Percentiles rank a stretch among this genome's conserved stretches.
These are phyloP conservation scores for Stephanocyclus meneghinianus DNA, from an alignment of 352 stramenopile species.

Conservation along the genomic window DNA sequence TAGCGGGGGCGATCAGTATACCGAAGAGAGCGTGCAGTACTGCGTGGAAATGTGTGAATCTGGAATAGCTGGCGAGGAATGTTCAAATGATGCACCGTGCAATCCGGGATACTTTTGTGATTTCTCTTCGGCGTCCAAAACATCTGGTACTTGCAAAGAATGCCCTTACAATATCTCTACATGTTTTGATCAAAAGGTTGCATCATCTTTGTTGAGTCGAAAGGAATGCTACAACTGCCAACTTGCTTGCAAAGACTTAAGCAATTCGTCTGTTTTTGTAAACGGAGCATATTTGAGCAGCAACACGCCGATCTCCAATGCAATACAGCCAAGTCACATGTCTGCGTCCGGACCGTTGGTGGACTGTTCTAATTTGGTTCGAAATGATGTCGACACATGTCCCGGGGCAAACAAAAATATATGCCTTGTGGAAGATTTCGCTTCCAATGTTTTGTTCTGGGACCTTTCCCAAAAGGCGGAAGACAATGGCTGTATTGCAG, in stretches of 20 bases:
- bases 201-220: neutral
- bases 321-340: neutral
- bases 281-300: neutral
- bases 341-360: neutral
- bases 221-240: neutral
- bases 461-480: neutral
- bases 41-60: neutral
- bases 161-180: neutral
- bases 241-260: neutral
- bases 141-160: neutral
- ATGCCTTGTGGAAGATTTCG: neutral
- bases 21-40: neutral
- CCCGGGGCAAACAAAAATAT: neutral
- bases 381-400: neutral
- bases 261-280: neutral
- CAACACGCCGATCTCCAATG: neutral
- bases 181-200: neutral
- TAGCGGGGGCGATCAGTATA: neutral
- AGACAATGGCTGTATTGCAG: neutral
- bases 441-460: neutral
- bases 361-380: neutral
- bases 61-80: neutral
- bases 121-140: neutral
- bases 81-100: slow-evolving; percentile 7
- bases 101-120: slow-evolving; percentile 3